Base-by-base conservation (phyloP, 768 basidiomycete species). In the Lactarius pseudohatsudake region DNA sequence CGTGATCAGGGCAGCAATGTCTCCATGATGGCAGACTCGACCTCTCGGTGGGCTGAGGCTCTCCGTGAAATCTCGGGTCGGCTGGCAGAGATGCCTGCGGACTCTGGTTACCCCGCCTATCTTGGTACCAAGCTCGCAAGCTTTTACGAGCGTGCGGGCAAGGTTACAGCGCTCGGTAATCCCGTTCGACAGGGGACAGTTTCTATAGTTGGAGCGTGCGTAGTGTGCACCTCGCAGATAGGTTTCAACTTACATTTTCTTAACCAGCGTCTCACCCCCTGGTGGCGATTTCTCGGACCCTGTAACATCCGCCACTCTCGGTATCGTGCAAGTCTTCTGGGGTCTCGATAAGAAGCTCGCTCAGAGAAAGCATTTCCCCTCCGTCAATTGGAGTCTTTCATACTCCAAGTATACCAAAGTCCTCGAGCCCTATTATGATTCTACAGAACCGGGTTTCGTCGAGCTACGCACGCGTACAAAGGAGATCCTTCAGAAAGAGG, bases 271-370 rank as follows among this genome's bases (percentile, higher is more conserved):
- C 20, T 98, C 96, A 4, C 97, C 97, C 64, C 97, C 97, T 56
- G 97, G 97, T 78, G 97, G 97, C 77, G 97, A 99, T 75, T 98
- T 98, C 79, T 97, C 97, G 13, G 97, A 99, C 78, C 97, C 97
- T 41, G 97, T 99, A 66, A 98, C 96, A 9, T 89, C 95, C 55
- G 93, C 97, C 41, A 99, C 97, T 3, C 90, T 99, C 64, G 87
- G 95, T 81, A 99, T 99, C 75, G 97, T 99, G 11, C 97, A 98
- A 74, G 97, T 98, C 71, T 99, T 99, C 86, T 99, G 97, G 97
- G 97, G 97, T 77, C 86, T 99, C 32, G 97, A 98, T 80, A 99
- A 99, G 87, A 95, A 96, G 76, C 87, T 98, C 66, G 97, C 97
- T 3, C 97, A 98, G 76, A 86, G 96, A 69, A 98, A 99, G 78